Conservation (phyloP, 2,329 filamentous ascomycete species). For the Davidsoniella neocaledoniae region DNA sequence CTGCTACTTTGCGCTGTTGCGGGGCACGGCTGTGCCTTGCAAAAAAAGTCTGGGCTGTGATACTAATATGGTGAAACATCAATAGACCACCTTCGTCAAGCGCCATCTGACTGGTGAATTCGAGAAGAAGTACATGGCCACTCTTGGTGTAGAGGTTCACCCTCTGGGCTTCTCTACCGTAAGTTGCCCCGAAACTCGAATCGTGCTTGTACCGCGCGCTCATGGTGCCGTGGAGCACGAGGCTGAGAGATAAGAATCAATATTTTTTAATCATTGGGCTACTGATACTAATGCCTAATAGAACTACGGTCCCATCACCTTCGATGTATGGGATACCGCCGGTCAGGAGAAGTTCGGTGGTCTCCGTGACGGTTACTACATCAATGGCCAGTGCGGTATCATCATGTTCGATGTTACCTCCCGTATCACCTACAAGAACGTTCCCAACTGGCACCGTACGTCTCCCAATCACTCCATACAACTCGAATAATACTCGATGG, state of each 20-base stretch:
- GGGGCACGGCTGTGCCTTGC: slow-evolving; percentile 3
- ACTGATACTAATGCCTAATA: slow-evolving; percentile 21
- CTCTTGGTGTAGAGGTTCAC: slow-evolving; percentile 98
- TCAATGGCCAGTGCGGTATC: slow-evolving; percentile 99
- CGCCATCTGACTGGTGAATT: slow-evolving; percentile 99
- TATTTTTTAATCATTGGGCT: neutral
- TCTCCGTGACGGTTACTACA: slow-evolving; percentile 99
- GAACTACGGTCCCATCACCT: slow-evolving; percentile 94
- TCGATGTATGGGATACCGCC: slow-evolving; percentile 98
- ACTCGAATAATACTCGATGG: neutral
- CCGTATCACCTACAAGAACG: slow-evolving; percentile 99
- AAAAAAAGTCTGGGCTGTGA: neutral
- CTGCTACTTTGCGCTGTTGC: slow-evolving; percentile 4
- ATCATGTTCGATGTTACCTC: slow-evolving; percentile 99
- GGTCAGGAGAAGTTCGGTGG: slow-evolving; percentile 99
- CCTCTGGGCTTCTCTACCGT: slow-evolving; percentile 95
- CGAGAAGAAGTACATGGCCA: slow-evolving; percentile 99
- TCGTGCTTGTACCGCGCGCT: slow-evolving; percentile 10
- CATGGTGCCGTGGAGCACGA: neutral
- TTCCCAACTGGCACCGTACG: slow-evolving; percentile 99
- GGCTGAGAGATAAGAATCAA: neutral
- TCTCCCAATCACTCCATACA: slow-evolving; percentile 17
- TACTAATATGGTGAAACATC: neutral
- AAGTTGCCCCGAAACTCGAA: slow-evolving; percentile 31
- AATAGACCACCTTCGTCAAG: slow-evolving; percentile 98